phyloP scores from a whole-genome alignment of 2,329 filamentous ascomycete species.

The Tolypocladium tropicale region DNA sequence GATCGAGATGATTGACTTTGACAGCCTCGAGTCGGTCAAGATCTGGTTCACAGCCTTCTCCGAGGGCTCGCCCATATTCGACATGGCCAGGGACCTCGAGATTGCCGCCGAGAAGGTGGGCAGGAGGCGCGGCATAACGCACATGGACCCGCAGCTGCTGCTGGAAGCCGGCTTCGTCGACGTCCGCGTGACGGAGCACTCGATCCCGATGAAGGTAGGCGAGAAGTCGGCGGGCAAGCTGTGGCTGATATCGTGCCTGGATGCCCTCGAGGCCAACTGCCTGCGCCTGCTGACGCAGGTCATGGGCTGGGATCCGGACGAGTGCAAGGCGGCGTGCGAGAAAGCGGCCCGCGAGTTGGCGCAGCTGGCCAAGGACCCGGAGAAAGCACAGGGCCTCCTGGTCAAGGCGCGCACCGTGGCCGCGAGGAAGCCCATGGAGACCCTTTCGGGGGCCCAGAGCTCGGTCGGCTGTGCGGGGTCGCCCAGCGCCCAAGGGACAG shows the following conservation, averaged over 20 bases:
- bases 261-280: constrained; percentile 37
- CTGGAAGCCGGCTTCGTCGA: constrained; percentile 41
- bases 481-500: not conserved
- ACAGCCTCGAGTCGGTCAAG: constrained; percentile 28
- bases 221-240: constrained; percentile 38
- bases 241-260: constrained; percentile 41
- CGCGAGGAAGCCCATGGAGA: constrained; percentile 36
- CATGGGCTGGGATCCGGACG: constrained; percentile 40
- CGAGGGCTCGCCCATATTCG: constrained; percentile 32
- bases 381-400: constrained; percentile 29
- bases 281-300: constrained; percentile 42
- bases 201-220: constrained; percentile 36
- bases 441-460: not conserved
- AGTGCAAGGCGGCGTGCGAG: constrained; percentile 36
- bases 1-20: constrained; percentile 46
- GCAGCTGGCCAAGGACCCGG: constrained; percentile 34
- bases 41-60: constrained; percentile 27
- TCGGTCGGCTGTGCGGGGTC: not conserved
- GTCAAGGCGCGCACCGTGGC: constrained; percentile 38
- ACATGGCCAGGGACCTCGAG: constrained; percentile 28
- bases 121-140: constrained; percentile 30
- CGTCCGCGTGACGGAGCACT: constrained; percentile 34
- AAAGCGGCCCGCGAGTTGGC: constrained; percentile 37
- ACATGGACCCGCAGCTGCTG: constrained; percentile 34
- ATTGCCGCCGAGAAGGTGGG: constrained; percentile 34